Percentiles rank a stretch among this genome's conserved stretches.
Conservation (phyloP, 1,284 basidiomycete species). For the Fomitopsis schrenkii region DNA sequence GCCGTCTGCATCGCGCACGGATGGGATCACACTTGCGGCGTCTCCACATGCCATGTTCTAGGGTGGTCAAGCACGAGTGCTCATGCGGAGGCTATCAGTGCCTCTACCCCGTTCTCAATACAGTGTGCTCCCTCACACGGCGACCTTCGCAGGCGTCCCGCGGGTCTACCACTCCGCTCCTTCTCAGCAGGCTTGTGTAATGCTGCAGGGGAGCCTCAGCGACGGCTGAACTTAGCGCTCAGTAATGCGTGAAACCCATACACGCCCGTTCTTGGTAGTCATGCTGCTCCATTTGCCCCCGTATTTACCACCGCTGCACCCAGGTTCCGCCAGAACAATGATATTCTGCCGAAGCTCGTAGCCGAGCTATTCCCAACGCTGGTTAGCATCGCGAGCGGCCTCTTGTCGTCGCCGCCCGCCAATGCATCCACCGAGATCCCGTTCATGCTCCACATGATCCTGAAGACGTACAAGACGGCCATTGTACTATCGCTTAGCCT, state of each 20-base stretch:
- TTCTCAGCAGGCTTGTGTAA: neutral
- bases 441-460: slow-evolving; percentile 73
- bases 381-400: slow-evolving; percentile 61
- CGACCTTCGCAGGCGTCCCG: neutral
- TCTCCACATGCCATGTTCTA: neutral
- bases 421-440: slow-evolving; percentile 63
- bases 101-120: neutral
- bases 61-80: neutral
- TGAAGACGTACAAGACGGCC: slow-evolving; percentile 80
- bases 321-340: slow-evolving; percentile 64
- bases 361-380: slow-evolving; percentile 68
- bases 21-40: neutral
- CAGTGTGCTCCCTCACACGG: neutral
- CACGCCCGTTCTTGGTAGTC: neutral
- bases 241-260: neutral
- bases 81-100: neutral
- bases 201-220: neutral
- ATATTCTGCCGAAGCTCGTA: slow-evolving; percentile 56
- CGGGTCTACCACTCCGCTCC: neutral
- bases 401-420: slow-evolving; percentile 58
- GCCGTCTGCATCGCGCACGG: neutral
- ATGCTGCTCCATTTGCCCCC: neutral
- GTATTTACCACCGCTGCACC: neutral
- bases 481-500: slow-evolving; percentile 66
- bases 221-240: neutral